Base-by-base conservation (phyloP, 2,329 filamentous ascomycete species). In the Colletotrichum tofieldiae region DNA sequence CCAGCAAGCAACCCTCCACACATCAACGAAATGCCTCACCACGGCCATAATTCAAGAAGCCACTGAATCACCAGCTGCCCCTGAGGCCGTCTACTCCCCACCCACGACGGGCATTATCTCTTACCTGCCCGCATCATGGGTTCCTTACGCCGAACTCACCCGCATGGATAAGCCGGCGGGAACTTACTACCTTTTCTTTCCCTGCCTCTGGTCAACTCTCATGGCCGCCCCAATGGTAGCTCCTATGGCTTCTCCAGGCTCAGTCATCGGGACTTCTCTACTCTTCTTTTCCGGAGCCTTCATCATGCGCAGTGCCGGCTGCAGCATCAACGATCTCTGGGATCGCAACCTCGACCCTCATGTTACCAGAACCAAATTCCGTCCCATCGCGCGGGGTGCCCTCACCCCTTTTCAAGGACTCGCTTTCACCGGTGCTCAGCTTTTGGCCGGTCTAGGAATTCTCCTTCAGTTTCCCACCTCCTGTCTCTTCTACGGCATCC, bases 291-390 rank as follows among this genome's bases (percentile, higher is more conserved):
- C 90, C 2, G 94, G 94, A 62, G 93, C 94, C 4, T 80, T 97
- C 55, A 88, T 97, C 75, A 96, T 97, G 93, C 93, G 95, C 73
- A 93, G 95, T 60, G 94, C 94, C 26, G 94, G 94, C 63, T 97
- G 95, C 81, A 93, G 93, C 23, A 94, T 97, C 83, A 97, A 97
- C 80, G 95, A 98, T 80, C 90, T 97, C 62, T 95, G 94, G 93
- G 95, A 97, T 81, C 90, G 94, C 66, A 93, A 96, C 76, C 91
- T 97, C 20, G 95, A 98, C 81, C 92, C 93, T 8, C 89, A 94
- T 74, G 94, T 97, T 18, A 83, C 88, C 1, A 89, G 95, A 59
- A 97, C 94, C 7, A 89, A 92, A 18, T 85, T 94, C 41, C 91
- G 95, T 20, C 95, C 95, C 3, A 93, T 98, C 73, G 94, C 95